Conservation (phyloP, 2,329 filamentous ascomycete genomes). For the Polychaeton citri region DNA sequence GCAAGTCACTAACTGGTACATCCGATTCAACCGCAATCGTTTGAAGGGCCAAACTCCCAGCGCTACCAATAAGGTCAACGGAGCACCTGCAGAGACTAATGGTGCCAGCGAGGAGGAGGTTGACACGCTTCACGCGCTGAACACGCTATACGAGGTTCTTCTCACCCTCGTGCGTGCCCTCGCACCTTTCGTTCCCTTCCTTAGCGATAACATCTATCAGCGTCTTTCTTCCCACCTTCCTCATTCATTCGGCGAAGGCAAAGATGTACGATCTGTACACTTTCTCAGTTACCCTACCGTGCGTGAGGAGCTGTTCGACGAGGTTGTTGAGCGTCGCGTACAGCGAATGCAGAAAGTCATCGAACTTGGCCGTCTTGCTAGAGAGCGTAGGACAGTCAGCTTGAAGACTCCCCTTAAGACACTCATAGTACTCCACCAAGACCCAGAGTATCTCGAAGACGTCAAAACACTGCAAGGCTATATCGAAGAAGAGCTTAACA, state of each 20-base stretch:
- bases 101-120: conserved; percentile 48
- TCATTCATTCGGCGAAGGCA: conserved; percentile 45
- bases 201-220: conserved; percentile 88
- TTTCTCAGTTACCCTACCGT: conserved; percentile 87
- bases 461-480: conserved; percentile 76
- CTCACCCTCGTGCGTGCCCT: conserved; percentile 79
- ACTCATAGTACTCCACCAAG: conserved; percentile 75
- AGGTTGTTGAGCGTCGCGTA: conserved; percentile 73
- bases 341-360: conserved; percentile 91
- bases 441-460: conserved; percentile 72
- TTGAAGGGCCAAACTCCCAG: conserved; percentile 52
- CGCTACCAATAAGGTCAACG: conserved; percentile 9
- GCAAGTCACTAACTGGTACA: conserved; percentile 98
- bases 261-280: conserved; percentile 77
- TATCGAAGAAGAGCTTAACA: conserved; percentile 81
- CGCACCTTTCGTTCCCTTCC: conserved; percentile 89
- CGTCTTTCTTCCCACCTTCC: conserved; percentile 73
- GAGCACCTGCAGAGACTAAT: conserved; percentile 7
- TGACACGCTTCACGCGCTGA: conserved; percentile 80
- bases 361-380: conserved; percentile 71
- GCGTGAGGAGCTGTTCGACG: conserved; percentile 74
- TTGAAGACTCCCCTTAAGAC: conserved; percentile 87
- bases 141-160: conserved; percentile 86
- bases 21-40: conserved; percentile 81
- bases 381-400: conserved; percentile 72